Evolutionary conservation across 1,284 basidiomycete species (phyloP).

Genomic region (Tilletia setariae): DNA sequence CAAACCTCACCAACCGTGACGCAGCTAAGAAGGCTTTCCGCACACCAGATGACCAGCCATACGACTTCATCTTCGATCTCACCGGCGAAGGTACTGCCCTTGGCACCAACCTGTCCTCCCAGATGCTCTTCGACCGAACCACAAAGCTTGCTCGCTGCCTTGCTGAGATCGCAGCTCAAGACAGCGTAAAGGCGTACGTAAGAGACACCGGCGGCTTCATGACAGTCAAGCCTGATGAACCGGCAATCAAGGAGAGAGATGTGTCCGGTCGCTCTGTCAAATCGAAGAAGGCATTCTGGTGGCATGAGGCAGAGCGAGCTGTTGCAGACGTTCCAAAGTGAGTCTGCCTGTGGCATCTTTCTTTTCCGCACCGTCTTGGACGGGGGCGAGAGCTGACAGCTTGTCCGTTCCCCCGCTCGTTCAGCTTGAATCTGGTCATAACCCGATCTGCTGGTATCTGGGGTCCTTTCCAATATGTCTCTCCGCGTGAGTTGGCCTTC

Average conservation of each 20-base stretch:
- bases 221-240: slow-evolving; percentile 30
- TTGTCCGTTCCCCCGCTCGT: not conserved
- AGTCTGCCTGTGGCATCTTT: not conserved
- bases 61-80: slow-evolving; percentile 40
- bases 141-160: slow-evolving; percentile 32
- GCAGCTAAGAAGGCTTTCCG: slow-evolving; percentile 25
- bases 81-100: slow-evolving; percentile 35
- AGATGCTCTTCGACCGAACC: slow-evolving; percentile 35
- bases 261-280: slow-evolving; percentile 20
- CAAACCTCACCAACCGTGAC: slow-evolving; percentile 29
- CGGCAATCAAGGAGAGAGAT: slow-evolving; percentile 22
- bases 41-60: slow-evolving; percentile 25
- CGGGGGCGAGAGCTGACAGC: not conserved
- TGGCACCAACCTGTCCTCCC: slow-evolving; percentile 25
- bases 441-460: slow-evolving; percentile 35
- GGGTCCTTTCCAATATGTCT: slow-evolving; percentile 28
- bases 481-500: slow-evolving; percentile 18
- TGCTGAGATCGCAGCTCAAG: slow-evolving; percentile 24
- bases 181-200: slow-evolving; percentile 34
- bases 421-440: slow-evolving; percentile 32
- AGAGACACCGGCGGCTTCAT: slow-evolving; percentile 34
- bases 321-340: slow-evolving; percentile 26
- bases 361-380: not conserved
- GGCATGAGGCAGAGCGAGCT: slow-evolving; percentile 40
- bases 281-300: slow-evolving; percentile 31